phyloP scores from a whole-genome alignment of 139 green algal genomes.

The Closterium sp. region DNA sequence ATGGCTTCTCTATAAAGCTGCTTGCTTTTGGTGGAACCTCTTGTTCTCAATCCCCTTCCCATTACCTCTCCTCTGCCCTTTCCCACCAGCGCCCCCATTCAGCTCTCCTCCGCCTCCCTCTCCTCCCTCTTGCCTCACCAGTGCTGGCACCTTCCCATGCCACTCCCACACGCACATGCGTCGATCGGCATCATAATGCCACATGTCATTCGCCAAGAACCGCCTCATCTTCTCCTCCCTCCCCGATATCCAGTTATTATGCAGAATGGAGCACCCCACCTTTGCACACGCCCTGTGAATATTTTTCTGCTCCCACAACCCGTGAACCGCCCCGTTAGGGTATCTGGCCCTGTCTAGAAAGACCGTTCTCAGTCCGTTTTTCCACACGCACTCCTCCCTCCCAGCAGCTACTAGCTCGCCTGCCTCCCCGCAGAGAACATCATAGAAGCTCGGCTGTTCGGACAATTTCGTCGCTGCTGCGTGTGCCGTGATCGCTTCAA shows the following conservation, averaged over 20 bases:
- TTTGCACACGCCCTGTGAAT: not conserved
- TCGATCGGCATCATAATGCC: not conserved
- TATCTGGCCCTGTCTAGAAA: slow-evolving; percentile 30
- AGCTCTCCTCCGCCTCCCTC: not conserved
- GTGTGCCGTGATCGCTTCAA: slow-evolving; percentile 31
- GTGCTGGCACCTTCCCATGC: not conserved
- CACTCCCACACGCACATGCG: slow-evolving; percentile 1
- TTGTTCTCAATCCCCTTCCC: no score
- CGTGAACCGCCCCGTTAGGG: slow-evolving; percentile 36
- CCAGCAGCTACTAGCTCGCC: slow-evolving; percentile 21
- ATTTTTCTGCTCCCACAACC: slow-evolving; percentile 29
- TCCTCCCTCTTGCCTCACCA: not conserved
- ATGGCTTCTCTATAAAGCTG: no score
- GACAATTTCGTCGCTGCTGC: slow-evolving; percentile 37
- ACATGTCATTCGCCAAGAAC: not conserved
- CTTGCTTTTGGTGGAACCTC: no score
- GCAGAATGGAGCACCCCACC: slow-evolving; percentile 32
- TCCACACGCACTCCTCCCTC: slow-evolving; percentile 2
- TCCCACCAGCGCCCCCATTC: no score
- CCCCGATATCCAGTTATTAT: slow-evolving; percentile 51
- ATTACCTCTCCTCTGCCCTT: no score
- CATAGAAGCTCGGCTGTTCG: slow-evolving; percentile 45
- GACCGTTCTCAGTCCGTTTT: slow-evolving; percentile 30
- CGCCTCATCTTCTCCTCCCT: slow-evolving; percentile 5
- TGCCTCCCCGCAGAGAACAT: slow-evolving; percentile 33